Conservation (phyloP, 805 yeast genomes). For the Torulaspora quercuum region DNA sequence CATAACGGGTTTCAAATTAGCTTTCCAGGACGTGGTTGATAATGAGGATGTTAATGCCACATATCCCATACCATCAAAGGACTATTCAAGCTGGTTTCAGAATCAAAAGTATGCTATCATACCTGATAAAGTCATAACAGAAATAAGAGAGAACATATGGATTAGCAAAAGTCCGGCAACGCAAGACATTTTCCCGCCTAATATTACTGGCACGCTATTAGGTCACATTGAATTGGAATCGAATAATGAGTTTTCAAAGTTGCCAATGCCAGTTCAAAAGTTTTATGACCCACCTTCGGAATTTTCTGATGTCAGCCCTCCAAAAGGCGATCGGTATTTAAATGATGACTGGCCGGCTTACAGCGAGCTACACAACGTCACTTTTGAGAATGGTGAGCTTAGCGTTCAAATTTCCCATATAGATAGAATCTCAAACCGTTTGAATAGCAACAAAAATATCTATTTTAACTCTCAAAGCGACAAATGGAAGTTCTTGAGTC, state of each 20-base stretch:
- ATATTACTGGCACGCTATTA: conserved; percentile 47
- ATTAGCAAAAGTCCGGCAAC: conserved; percentile 30
- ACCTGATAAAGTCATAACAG: conserved; percentile 53
- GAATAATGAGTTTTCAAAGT: conserved; percentile 17
- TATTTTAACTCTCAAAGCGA: conserved; percentile 38
- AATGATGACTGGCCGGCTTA: conserved; percentile 25
- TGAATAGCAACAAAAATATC: conserved; percentile 19
- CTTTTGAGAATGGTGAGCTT: conserved; percentile 30
- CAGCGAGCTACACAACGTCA: conserved; percentile 30
- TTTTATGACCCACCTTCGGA: conserved; percentile 33
- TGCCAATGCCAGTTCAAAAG: conserved; percentile 37
- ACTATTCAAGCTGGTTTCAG: conserved; percentile 46
- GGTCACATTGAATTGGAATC: conserved; percentile 41
- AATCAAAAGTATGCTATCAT: conserved; percentile 53
- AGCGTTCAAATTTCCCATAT: conserved; percentile 25
- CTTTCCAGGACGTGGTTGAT: conserved; percentile 55
- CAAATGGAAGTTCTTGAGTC: conserved; percentile 39
- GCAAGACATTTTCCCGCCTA: conserved; percentile 37
- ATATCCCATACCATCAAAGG: conserved; percentile 54
- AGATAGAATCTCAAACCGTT: conserved; percentile 19
- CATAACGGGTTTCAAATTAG: conserved; percentile 65
- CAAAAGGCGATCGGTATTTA: conserved; percentile 27
- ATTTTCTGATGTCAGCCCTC: conserved; percentile 29
- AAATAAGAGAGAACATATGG: conserved; percentile 54
- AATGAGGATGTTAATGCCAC: conserved; percentile 45